Evolutionary conservation across 2,329 filamentous ascomycete genomes (phyloP).

Genomic region (Claviceps cyperi): DNA sequence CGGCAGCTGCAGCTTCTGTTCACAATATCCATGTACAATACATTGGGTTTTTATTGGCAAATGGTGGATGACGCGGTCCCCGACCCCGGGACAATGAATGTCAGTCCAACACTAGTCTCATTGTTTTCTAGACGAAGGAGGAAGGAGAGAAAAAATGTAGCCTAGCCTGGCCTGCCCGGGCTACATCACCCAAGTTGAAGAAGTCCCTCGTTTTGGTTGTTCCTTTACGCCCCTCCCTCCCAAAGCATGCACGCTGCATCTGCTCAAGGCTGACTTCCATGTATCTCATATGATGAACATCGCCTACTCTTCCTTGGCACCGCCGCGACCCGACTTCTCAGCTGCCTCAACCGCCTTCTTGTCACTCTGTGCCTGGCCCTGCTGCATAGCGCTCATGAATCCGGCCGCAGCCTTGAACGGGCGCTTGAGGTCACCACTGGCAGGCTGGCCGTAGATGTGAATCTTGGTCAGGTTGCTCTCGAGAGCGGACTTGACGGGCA

Average conservation of each 20-base stretch:
- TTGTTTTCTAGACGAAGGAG: background rate
- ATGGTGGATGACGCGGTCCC: background rate
- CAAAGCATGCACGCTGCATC: background rate
- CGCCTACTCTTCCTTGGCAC: constrained; percentile 56
- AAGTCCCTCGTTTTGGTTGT: background rate
- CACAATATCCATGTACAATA: too few relatives aligned
- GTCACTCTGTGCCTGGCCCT: constrained; percentile 70
- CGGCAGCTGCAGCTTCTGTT: background rate
- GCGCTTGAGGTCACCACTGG: constrained; percentile 79
- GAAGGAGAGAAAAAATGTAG: background rate
- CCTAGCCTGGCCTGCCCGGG: background rate
- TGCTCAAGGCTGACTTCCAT: background rate
- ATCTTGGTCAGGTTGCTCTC: constrained; percentile 96
- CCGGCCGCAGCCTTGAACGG: constrained; percentile 83
- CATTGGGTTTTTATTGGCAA: background rate
- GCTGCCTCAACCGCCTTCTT: constrained; percentile 74
- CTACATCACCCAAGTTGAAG: background rate
- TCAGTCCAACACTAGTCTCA: background rate
- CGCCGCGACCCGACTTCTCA: constrained; percentile 59
- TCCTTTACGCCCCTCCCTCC: background rate
- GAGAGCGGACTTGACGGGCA: constrained; percentile 88
- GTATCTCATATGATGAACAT: background rate
- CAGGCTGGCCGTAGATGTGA: constrained; percentile 75
- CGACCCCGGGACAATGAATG: background rate
- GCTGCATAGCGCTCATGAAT: constrained; percentile 67